These are phyloP conservation scores for Monosiga brevicollis DNA, from an alignment of 78 protist species.

Conservation along the genomic window DNA sequence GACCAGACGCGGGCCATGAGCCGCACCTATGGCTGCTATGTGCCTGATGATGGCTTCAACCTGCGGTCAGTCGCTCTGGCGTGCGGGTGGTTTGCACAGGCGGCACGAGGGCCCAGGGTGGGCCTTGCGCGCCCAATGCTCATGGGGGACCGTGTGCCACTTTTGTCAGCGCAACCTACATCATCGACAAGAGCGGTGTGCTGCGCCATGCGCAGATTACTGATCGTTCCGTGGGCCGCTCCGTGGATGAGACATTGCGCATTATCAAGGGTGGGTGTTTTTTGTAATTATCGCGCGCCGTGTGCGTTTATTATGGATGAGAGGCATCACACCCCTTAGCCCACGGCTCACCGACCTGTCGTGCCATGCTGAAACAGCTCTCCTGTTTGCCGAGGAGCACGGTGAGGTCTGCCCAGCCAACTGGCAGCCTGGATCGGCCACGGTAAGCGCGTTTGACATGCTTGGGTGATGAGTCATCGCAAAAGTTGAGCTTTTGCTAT, in stretches of 20 bases:
- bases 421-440: slow-evolving; percentile 48
- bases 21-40: slow-evolving; percentile 71
- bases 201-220: slow-evolving; percentile 53
- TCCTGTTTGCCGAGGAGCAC: no score
- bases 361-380: no score
- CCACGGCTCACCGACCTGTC: not conserved
- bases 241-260: slow-evolving; percentile 67
- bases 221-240: slow-evolving; percentile 71
- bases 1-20: slow-evolving; percentile 75
- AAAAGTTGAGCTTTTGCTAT: no score
- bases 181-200: slow-evolving; percentile 62
- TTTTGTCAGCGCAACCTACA: slow-evolving; percentile 56
- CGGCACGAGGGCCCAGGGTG: not conserved
- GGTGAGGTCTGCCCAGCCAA: slow-evolving; percentile 67
- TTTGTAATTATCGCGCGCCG: no score
- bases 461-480: no score
- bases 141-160: not conserved
- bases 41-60: slow-evolving; percentile 54
- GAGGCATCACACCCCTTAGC: no score
- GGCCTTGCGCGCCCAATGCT: not conserved
- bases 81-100: not conserved
- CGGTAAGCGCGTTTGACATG: no score
- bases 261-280: slow-evolving; percentile 58
- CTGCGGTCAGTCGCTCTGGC: slow-evolving; percentile 25
- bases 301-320: no score